These are phyloP conservation scores for Nothopassalora personata DNA, from an alignment of 2,329 filamentous ascomycete genomes.

Conservation along the genomic window DNA sequence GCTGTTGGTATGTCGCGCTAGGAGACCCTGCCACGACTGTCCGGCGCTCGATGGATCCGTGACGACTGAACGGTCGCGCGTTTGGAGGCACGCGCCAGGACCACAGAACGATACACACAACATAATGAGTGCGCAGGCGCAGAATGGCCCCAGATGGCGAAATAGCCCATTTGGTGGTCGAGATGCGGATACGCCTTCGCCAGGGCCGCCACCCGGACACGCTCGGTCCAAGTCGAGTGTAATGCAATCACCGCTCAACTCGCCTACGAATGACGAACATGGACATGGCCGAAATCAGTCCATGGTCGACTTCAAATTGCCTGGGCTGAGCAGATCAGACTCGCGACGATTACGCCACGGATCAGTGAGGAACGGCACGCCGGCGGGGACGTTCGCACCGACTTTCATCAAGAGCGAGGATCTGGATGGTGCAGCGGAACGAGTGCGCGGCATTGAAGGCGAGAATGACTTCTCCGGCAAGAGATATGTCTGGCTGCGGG, in stretches of 20 bases:
- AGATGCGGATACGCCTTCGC: slow-evolving; percentile 60
- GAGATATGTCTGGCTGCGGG: slow-evolving; percentile 94
- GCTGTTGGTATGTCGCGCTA: not conserved
- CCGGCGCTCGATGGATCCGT: slow-evolving; percentile 6
- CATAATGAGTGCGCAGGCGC: slow-evolving; percentile 51
- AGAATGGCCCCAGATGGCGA: slow-evolving; percentile 65
- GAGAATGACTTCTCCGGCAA: slow-evolving; percentile 99
- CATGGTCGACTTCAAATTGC: slow-evolving; percentile 43
- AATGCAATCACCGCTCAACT: slow-evolving; percentile 56
- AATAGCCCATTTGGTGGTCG: slow-evolving; percentile 71
- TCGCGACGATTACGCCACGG: slow-evolving; percentile 39
- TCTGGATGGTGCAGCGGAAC: slow-evolving; percentile 53
- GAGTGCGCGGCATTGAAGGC: slow-evolving; percentile 73
- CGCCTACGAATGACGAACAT: slow-evolving; percentile 34
- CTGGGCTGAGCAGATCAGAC: slow-evolving; percentile 21
- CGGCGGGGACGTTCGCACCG: slow-evolving; percentile 84
- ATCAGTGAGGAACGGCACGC: slow-evolving; percentile 59
- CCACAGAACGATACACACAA: slow-evolving; percentile 15
- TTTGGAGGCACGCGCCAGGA: slow-evolving; percentile 17
- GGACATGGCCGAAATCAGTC: slow-evolving; percentile 67
- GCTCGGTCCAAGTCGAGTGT: slow-evolving; percentile 70
- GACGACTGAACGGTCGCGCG: slow-evolving; percentile 8
- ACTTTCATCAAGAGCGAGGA: slow-evolving; percentile 92
- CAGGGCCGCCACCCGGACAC: slow-evolving; percentile 48
- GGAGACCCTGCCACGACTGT: not conserved